Percentiles rank a stretch among this genome's conserved stretches.
Conservation (phyloP, 2,329 filamentous ascomycete genomes). For the Daldinia sp. region DNA sequence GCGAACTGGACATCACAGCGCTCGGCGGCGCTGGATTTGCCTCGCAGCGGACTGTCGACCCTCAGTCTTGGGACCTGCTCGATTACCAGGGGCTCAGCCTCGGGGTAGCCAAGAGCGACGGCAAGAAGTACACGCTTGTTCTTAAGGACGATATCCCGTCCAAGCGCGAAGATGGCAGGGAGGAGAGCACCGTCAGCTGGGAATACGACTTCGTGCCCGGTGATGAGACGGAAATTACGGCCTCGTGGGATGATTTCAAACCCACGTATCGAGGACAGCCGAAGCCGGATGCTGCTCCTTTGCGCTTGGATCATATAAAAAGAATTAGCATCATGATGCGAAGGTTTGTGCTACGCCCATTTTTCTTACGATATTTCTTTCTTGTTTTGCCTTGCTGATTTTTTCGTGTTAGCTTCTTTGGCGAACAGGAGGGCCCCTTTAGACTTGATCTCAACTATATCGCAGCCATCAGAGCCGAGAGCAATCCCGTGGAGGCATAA, state of each 20-base stretch:
- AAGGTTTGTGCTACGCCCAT: constrained; percentile 63
- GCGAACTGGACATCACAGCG: constrained; percentile 74
- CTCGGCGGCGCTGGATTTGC: constrained; percentile 85
- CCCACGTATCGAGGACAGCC: constrained; percentile 77
- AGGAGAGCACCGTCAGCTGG: constrained; percentile 76
- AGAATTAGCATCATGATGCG: constrained; percentile 81
- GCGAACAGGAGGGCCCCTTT: constrained; percentile 69
- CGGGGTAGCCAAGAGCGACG: constrained; percentile 61
- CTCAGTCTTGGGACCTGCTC: constrained; percentile 69
- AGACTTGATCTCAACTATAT: constrained; percentile 31
- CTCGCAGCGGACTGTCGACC: constrained; percentile 73
- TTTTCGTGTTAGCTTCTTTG: constrained; percentile 71
- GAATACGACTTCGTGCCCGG: constrained; percentile 70
- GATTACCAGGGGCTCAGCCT: constrained; percentile 68
- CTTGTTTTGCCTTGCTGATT: constrained; percentile 35
- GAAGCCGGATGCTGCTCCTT: constrained; percentile 63
- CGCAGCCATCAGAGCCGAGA: constrained; percentile 15
- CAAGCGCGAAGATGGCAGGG: constrained; percentile 68
- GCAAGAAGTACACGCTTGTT: constrained; percentile 76
- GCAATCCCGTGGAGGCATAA: neutral
- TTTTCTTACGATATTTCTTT: neutral
- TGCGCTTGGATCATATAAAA: constrained; percentile 69
- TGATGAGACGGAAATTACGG: constrained; percentile 41
- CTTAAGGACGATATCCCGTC: constrained; percentile 74
- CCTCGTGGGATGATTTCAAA: constrained; percentile 72